Base-by-base conservation (phyloP, 108 stramenopile genomes). In the Pinguiococcus pyrenoidosus region DNA sequence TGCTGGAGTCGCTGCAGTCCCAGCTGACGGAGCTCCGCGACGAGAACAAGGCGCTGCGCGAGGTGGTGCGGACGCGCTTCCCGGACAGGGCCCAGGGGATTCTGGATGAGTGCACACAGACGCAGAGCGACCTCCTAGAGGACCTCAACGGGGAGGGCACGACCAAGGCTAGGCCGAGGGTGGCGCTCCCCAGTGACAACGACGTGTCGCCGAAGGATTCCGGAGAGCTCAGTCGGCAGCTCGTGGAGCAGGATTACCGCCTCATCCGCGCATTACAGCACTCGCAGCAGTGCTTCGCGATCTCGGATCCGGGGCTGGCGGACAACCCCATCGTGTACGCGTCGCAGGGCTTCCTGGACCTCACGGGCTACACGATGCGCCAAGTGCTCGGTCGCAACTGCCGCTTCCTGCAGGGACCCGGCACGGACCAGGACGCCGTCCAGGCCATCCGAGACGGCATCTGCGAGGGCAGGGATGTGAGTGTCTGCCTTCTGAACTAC, bases 401-500 rank as follows among this genome's bases (percentile, higher is more conserved):
- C 49, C 81, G 88, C 46, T 92, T 95, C 51, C 65, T 96, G 29
- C 94, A 96, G 64, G 94, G 94, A 8, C 85, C 89, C 1, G 91
- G 85, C 13, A 94, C 95, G 0, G 92, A 97, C 76, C 95, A 87
- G 9, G 82, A 82, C 65, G 83, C 90, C 13, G 85, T 92, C 6
- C 83, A 85, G 53, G 79, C 81, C 50, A 83, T 89, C 58, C 76
- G 84, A 32, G 41, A 75, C 54, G 82, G 83, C 25, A 8, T 32
- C 30, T 84, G 79, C 30, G 73, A 82, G 35, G 89, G 89, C 3
- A 56, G 66, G 12, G 92, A 97, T 41, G 75, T 83, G 55, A 56
- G 12, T 56, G 82, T 83, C 5, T 83, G 83, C 49, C 61, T 87
- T 16, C 59, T 91, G 47, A 87, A 91, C 60, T 91, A 87, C 78